Evolutionary conservation across 495 filamentous ascomycete genomes (phyloP), one percentile per base, ranked within the genome.

Genomic region (Aspergillus indologenus): DNA sequence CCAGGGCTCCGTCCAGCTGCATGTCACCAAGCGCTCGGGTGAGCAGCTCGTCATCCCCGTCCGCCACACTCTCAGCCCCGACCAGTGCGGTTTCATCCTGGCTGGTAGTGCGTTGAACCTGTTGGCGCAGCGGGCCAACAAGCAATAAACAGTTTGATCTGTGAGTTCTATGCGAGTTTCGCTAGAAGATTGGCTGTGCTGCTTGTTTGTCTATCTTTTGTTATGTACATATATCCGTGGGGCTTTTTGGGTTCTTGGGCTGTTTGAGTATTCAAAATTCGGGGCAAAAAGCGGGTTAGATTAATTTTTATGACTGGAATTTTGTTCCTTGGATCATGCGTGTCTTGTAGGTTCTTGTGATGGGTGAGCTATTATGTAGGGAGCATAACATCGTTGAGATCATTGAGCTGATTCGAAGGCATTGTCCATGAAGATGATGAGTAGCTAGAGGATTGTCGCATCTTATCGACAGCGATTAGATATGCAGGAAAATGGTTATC

Each of bases 71-170:
- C 80, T 98, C 34, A 92, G 86, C 66, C 79, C 82, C 70, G 94
- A 96, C 69, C 94, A 98, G 79, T 87, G 87, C 61, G 85, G 79
- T 0, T 98, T 97, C 70, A 88, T 98, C 45, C 76, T 98, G 11
- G 94, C 94, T 2, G 94, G 94, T 8, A 96, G 91, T 75, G 94
- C 94, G 51, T 73, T 98, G 77, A 98, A 98, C 79, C 61, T 95
- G 68, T 73, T 97, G 65, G 84, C 88, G 17, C 84, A 85, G 80
- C 23, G 48, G 15, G 48, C 48, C 23, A 51, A 51, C 48, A 24
- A 24, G 48, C 24, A 51, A 51, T 40, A 15, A 14, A 40, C 12
- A 40, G 12, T 40, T n/a, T 40, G 12, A 14, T 40, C 12, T 40
- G 34, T 40, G 34, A 40, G n/a, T 40, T 29, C 26, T 29, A 9